Evolutionary conservation across 1,139 yeast genomes (phyloP), one percentile per base, ranked within the genome.

Genomic region (Lodderomyces parapsilosis): DNA sequence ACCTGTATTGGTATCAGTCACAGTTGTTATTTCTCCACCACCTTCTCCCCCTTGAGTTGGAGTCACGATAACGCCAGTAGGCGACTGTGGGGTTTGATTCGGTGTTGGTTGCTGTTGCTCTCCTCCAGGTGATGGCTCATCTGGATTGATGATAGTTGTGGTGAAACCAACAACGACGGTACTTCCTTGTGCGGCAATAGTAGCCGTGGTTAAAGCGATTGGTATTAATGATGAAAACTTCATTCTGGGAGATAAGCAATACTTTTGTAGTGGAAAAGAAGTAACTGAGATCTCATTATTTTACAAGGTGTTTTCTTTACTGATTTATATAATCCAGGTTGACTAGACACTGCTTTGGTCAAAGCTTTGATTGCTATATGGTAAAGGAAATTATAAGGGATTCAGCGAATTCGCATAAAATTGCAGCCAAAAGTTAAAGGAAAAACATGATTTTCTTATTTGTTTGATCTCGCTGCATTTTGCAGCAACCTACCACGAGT

Each of bases 1-100:
- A 36, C 15, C 46, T 18, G 32, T 27, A 11, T 36, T 40, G 24
- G 43, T 35, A 22, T 22, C 24, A 15, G 33, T 30, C 15, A 4
- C 33, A 13, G 14, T 28, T 13, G 22, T 31, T 18, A 18, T 28
- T 22, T n/a, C 19, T 10, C 31, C 38, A 36, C 28, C 37, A 13
- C 19, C 19, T 10, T 23, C 22, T 8, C 31, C 38, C 8, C 31
- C 38, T 24, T 23, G 24, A 2, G 31, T 17, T 8, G 31, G 31
- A 15, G 30, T 36, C 7, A 25, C 38, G 23, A 34, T 34, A 9
- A 24, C 27, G 2, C 25, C 36, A 6, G 36, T 20, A 24, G 30
- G 38, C n/a, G 20, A 15, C 24, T 15, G 22, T 2, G 38, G 27
- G 10, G 14, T 24, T 24, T 13, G 38, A 9, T 6, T 19, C 14